Evolutionary conservation across 2,329 filamentous ascomycete species (phyloP).

Genomic region (Coleophoma cylindrospora): DNA sequence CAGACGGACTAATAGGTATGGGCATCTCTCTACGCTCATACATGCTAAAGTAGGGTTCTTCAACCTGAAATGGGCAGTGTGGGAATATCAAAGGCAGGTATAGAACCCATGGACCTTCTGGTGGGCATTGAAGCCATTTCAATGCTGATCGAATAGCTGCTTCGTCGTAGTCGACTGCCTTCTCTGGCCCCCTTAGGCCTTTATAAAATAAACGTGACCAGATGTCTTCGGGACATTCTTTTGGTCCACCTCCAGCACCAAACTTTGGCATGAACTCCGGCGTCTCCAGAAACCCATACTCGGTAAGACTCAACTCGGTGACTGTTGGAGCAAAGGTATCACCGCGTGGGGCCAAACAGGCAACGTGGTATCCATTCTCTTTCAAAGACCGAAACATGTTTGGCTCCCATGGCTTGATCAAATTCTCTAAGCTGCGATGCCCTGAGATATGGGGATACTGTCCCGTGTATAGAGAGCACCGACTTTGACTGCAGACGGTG

Average conservation of each 20-base stretch:
- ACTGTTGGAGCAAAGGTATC: slow-evolving; percentile 37
- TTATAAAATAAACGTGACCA: slow-evolving; percentile 36
- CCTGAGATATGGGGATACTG: slow-evolving; percentile 40
- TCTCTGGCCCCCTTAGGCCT: slow-evolving; percentile 30
- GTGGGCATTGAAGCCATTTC: slow-evolving; percentile 38
- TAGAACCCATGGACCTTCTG: slow-evolving; percentile 35
- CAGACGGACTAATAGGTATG: slow-evolving; percentile 1
- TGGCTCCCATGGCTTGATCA: slow-evolving; percentile 43
- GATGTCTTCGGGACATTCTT: slow-evolving; percentile 27
- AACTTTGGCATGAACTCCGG: slow-evolving; percentile 30
- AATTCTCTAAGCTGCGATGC: slow-evolving; percentile 39
- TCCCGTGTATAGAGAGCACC: slow-evolving; percentile 42
- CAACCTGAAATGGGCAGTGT: slow-evolving; percentile 41
- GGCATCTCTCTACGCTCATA: slow-evolving; percentile 31
- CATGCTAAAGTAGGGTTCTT: slow-evolving; percentile 43
- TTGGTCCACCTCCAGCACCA: slow-evolving; percentile 6
- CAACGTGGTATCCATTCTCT: slow-evolving; percentile 40
- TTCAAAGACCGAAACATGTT: slow-evolving; percentile 39
- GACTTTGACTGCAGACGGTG: slow-evolving; percentile 39
- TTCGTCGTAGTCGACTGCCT: slow-evolving; percentile 40
- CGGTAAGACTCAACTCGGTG: slow-evolving; percentile 38
- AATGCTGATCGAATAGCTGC: slow-evolving; percentile 34
- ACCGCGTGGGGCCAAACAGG: slow-evolving; percentile 36
- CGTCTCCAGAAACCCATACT: slow-evolving; percentile 38
- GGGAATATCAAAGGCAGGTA: slow-evolving; percentile 39